Evolutionary conservation across 2,329 filamentous ascomycete genomes (phyloP), one percentile per base, ranked within the genome.

Genomic region (Aspergillus ochraceoroseus): DNA sequence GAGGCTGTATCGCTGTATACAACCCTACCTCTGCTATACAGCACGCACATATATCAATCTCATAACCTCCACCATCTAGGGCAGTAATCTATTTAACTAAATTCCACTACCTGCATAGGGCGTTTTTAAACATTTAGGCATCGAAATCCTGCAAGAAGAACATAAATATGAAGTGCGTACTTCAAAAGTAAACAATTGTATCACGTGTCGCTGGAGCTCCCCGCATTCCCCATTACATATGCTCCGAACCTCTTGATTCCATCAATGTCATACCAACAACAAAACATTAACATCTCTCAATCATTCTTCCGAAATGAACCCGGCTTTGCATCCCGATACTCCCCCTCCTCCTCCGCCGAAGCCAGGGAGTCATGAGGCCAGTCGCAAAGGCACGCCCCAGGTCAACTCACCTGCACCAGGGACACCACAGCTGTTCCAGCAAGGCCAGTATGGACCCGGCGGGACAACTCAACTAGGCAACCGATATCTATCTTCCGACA

Each of bases 271-370:
- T n/a, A n/a, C 30, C 11, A 32, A 32, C 30, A 17, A n/a, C 14
- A n/a, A 20, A 14, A 12, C 6, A n/a, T n/a, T n/a, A n/a, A n/a
- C n/a, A n/a, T n/a, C n/a, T n/a, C n/a, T n/a, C n/a, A n/a, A n/a
- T n/a, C n/a, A n/a, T n/a, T n/a, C n/a, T n/a, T n/a, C n/a, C n/a
- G n/a, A 33, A 28, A 53, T 55, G 36, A 59, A 57, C 32, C 36
- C 53, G 18, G 49, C 43, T 32, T 65, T 71, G 45, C 72, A 75
- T 43, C 64, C 73, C 4, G 70, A 75, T 29, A 71, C 73, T 8
- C 82, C 83, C 17, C 84, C 84, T 0, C 74, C 80, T 6, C 82
- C 81, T 11, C 83, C 84, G 1, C 84, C 84, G 1, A 87, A 87
- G 59, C 80, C 83, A 11, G 75, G 70, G 52, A 83, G 77, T 62